Percentiles rank a stretch among this genome's conserved stretches.
phyloP scores from a whole-genome alignment of 768 basidiomycete genomes.

The Termitomyces sp. region DNA sequence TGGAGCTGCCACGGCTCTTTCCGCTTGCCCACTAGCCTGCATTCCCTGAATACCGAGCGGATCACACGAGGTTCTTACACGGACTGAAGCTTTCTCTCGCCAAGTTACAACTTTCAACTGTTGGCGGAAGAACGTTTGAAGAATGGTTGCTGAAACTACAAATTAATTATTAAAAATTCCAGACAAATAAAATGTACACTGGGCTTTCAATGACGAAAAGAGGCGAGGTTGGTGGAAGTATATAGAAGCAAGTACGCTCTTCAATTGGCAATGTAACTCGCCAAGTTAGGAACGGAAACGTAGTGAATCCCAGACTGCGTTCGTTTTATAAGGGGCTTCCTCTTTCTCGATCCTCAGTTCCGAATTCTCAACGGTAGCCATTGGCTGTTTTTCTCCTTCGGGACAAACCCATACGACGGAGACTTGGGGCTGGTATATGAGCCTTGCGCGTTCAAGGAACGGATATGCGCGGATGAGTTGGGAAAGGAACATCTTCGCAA shows the following conservation, averaged over 20 bases:
- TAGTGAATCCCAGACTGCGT: constrained; percentile 2
- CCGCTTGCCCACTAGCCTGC: no score
- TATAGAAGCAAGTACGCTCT: neutral
- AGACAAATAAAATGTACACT: neutral
- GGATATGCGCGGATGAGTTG: constrained; percentile 17
- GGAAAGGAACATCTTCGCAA: constrained; percentile 16
- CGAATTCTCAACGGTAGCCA: neutral
- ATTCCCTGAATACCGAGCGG: no score
- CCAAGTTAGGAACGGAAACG: neutral
- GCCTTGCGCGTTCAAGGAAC: constrained; percentile 12
- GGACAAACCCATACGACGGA: constrained; percentile 18
- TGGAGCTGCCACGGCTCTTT: no score
- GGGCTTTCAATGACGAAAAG: neutral
- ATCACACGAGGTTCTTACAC: no score
- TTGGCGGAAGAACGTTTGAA: no score
- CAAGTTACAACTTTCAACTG: no score
- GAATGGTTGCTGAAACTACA: neutral
- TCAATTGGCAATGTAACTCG: neutral
- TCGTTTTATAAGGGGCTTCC: constrained; percentile 1
- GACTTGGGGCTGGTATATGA: constrained; percentile 18
- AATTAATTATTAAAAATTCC: neutral
- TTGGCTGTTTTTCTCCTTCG: neutral
- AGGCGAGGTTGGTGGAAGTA: no score
- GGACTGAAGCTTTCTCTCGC: no score
- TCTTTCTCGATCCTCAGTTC: constrained; percentile 18